Evolutionary conservation across 371 early-diverging fungal species (phyloP), one percentile per base, ranked within the genome.

Genomic region (Zancudomyces culisetae): DNA sequence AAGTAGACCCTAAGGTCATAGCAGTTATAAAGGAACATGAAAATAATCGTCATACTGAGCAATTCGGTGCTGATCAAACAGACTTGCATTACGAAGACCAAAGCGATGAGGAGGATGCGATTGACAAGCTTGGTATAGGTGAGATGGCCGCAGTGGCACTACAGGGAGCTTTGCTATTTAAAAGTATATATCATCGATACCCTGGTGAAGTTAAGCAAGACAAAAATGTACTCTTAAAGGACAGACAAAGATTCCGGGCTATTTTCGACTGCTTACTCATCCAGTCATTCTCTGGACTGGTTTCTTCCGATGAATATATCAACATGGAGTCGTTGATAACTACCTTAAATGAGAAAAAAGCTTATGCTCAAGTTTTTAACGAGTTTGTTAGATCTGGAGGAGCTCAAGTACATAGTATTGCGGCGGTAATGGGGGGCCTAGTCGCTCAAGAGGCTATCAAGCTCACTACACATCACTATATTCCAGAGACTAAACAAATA

Each of bases 361-460:
- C n/a, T n/a, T n/a, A n/a, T n/a, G n/a, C n/a, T n/a, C n/a, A n/a
- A n/a, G 27, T 66, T 52, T 54, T 52, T 10, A 45, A 55, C 4
- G 66, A 66, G 56, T 51, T 66, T 55, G 58, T 54, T 20, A 80
- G 87, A 21, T 82, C 81, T 28, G 87, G 84, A 6, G 74, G 72
- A 35, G 61, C 74, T 29, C 83, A 91, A 58, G 67, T 87, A 13
- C 85, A 87, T 54, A 84, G 79, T 61, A 77, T 87, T 45, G 85
- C 91, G 0, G 80, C 91, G 10, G 58, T 90, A n/a, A 62, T 84
- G 53, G 97, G 95, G 45, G 97, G 95, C n/a, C 66, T 93, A 20
- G 85, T 77, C n/a, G 73, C 90, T 10, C 94, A 94, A 60, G 97
- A 96, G 64, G 70, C 78, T 28, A 90, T 93, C 71, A 96, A 96